Percentiles rank a stretch among this genome's conserved stretches.
Evolutionary conservation across 2,329 filamentous ascomycete species (phyloP).

Genomic region (Sporothrix sp.): DNA sequence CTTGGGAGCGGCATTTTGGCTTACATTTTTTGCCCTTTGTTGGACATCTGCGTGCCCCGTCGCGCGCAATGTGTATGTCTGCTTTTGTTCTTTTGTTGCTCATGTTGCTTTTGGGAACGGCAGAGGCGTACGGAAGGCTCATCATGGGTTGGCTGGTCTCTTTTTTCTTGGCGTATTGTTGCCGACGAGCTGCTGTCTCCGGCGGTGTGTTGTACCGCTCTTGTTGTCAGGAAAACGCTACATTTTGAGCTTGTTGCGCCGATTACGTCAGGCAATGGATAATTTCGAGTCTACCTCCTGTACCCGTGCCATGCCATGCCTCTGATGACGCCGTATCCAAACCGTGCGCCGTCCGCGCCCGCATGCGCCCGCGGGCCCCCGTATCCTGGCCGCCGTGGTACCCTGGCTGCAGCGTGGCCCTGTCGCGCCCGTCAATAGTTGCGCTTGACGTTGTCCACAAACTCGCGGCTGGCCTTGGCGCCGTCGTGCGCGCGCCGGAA

Average conservation of each 20-base stretch:
- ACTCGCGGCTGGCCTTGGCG: constrained; percentile 57
- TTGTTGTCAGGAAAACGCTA: too few species aligned
- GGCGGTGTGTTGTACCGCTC: too few species aligned
- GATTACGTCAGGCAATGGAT: too few species aligned
- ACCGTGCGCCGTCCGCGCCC: too few species aligned
- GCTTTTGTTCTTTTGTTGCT: background rate
- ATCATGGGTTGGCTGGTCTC: background rate
- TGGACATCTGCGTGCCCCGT: background rate
- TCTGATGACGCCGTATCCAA: too few species aligned
- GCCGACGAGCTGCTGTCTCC: too few species aligned
- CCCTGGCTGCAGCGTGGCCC: background rate
- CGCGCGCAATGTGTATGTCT: too few species aligned
- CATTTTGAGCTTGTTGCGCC: too few species aligned
- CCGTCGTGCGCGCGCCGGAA: constrained; percentile 69
- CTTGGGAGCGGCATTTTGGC: background rate
- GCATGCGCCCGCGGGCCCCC: too few species aligned
- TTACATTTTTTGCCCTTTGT: background rate
- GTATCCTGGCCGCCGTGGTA: background rate
- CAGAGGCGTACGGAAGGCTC: too few species aligned
- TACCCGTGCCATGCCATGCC: too few species aligned
- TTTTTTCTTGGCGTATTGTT: background rate
- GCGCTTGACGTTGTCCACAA: constrained; percentile 54
- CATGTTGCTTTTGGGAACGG: background rate
- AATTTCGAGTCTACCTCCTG: too few species aligned
- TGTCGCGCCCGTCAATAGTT: constrained; percentile 16